These are phyloP conservation scores for Ophiocordyceps sinensis DNA, from an alignment of 2,329 filamentous ascomycete species.

Conservation along the genomic window DNA sequence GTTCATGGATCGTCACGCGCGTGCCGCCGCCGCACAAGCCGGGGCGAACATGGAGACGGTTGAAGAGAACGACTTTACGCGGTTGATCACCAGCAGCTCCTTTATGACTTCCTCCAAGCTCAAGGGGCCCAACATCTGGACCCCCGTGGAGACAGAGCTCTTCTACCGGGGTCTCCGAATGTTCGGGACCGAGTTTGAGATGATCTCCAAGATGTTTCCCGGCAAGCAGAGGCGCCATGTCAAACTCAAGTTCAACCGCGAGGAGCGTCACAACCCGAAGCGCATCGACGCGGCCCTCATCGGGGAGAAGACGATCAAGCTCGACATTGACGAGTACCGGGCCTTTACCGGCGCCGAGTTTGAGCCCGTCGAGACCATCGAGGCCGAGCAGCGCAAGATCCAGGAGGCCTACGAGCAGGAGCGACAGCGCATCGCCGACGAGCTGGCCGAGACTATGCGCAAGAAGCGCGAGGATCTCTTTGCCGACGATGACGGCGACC, in stretches of 20 bases:
- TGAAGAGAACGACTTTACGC: conserved; percentile 68
- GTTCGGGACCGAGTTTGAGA: conserved; percentile 74
- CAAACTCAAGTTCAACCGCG: conserved; percentile 71
- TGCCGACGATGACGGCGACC: conserved; percentile 20
- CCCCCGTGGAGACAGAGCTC: conserved; percentile 51
- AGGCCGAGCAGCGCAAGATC: conserved; percentile 36
- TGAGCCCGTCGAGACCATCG: conserved; percentile 38
- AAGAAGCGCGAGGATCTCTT: conserved; percentile 35
- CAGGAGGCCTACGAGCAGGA: conserved; percentile 30
- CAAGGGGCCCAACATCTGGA: conserved; percentile 54
- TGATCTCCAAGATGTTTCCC: conserved; percentile 64
- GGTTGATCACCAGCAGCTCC: conserved; percentile 52
- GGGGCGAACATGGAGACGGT: conserved; percentile 44
- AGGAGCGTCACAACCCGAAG: conserved; percentile 52
- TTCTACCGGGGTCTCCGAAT: conserved; percentile 64
- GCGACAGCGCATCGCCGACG: conserved; percentile 26
- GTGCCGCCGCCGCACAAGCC: conserved; percentile 34
- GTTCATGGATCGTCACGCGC: conserved; percentile 53
- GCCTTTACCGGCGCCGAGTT: conserved; percentile 37
- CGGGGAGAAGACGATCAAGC: conserved; percentile 40
- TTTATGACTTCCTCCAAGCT: conserved; percentile 49
- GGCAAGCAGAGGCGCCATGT: conserved; percentile 57
- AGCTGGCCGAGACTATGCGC: conserved; percentile 31
- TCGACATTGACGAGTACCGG: conserved; percentile 48
- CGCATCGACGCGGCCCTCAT: conserved; percentile 51